A percentile compares a stretch with the other conserved stretches of the same genome.
These are phyloP conservation scores for Wickerhamiella musiphila DNA, from an alignment of 805 yeast genomes.

Conservation along the genomic window DNA sequence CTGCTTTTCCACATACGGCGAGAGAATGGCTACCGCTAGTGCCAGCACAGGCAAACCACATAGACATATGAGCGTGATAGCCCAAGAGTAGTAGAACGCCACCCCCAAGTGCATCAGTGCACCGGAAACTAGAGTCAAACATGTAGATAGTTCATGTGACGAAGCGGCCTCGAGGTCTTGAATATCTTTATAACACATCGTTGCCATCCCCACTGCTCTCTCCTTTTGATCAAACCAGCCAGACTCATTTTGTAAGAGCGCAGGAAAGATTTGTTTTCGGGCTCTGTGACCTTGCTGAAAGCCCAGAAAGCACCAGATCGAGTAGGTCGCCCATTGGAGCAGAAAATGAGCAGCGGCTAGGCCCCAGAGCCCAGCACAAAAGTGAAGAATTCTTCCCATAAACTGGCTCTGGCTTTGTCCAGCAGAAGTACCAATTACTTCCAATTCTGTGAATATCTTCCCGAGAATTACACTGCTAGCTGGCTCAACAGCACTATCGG, in stretches of 20 bases:
- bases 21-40: conserved; percentile 30
- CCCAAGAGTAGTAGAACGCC: conserved; percentile 66
- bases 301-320: conserved; percentile 52
- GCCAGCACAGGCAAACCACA: conserved; percentile 57
- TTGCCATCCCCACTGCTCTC: conserved; percentile 42
- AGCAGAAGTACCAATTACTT: conserved; percentile 15
- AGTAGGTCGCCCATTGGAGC: conserved; percentile 36
- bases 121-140: conserved; percentile 50
- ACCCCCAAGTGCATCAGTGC: conserved; percentile 35
- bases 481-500: conserved; percentile 12
- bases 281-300: conserved; percentile 49
- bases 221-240: conserved; percentile 47
- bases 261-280: conserved; percentile 28
- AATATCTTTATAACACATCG: conserved; percentile 34
- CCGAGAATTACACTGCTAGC: conserved; percentile 43
- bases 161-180: conserved; percentile 13
- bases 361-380: conserved; percentile 26
- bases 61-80: conserved; percentile 60
- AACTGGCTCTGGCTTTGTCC: conserved; percentile 20
- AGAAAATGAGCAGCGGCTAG: conserved; percentile 32
- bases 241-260: conserved; percentile 30
- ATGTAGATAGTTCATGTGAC: conserved; percentile 51
- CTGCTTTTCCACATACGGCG: conserved; percentile 32
- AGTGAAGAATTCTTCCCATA: conserved; percentile 22
- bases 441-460: conserved; percentile 33